Evolutionary conservation across 495 filamentous ascomycete species (phyloP), one percentile per base, ranked within the genome.

Genomic region (Chaetomium cochliodes): DNA sequence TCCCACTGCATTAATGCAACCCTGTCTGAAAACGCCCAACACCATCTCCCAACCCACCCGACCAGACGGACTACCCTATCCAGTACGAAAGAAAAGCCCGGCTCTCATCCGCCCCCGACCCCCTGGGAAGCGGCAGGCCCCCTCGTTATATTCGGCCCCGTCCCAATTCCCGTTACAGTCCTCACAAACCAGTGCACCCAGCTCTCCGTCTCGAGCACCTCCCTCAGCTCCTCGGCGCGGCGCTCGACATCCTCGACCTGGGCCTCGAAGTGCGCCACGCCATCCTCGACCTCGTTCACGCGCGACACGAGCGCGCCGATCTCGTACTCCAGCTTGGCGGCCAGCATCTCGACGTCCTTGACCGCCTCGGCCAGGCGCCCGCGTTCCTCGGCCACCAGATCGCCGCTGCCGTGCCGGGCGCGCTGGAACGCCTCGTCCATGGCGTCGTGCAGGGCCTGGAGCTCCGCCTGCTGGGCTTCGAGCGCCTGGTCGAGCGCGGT

Each of bases 261-360:
- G 41, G 85, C 82, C 73, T 89, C 91, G 72, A 96, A 96, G 60
- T 94, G 91, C 20, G 74, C 79, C 12, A 96, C 82, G 0, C 90
- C 90, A 56, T 91, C 87, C 69, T 97, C 93, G 42, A 97, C 89
- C 69, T 98, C 94, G 65, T 90, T 85, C 39, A 97, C 89, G 70
- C 91, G 92, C 22, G 87, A 88, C 55, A 89, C 82, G 25, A 98
- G 79, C 25, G 86, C 89, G 58, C 86, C 85, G 42, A 98, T 85
- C 78, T 98, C 96, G 74, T 98, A 98, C 70, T 98, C 93, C 64
- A 98, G 80, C 81, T 93, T 94, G 23, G 91, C 91, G 7, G 87
- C 87, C 49, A 97, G 79, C 23, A 87, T 80, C 72, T 97, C 96
- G 22, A 97, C 84, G 65, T 92, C 90, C 72, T 88, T 90, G 61